phyloP scores from a whole-genome alignment of 768 basidiomycete species.

The Gloeopeniophorella convolvens region DNA sequence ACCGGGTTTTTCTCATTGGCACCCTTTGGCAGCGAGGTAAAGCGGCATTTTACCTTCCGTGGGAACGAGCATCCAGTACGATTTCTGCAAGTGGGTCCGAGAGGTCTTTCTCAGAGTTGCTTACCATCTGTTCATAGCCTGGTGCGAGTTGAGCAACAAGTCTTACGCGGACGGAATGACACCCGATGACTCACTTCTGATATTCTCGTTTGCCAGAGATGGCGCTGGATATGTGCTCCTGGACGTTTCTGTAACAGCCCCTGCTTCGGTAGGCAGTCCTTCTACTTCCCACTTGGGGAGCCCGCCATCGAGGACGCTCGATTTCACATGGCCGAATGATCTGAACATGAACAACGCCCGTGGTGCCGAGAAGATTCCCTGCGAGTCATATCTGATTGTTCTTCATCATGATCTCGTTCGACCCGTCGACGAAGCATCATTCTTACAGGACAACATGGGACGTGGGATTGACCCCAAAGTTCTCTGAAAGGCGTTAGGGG shows the following conservation, averaged over 20 bases:
- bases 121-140: slow-evolving; percentile 80
- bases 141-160: slow-evolving; percentile 8
- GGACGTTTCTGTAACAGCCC: slow-evolving; percentile 23
- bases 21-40: neutral
- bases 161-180: neutral
- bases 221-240: slow-evolving; percentile 46
- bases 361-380: slow-evolving; percentile 89
- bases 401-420: slow-evolving; percentile 9
- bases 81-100: slow-evolving; percentile 48
- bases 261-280: slow-evolving; percentile 47
- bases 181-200: slow-evolving; percentile 7
- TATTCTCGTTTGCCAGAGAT: slow-evolving; percentile 36
- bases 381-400: slow-evolving; percentile 68
- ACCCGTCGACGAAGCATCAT: neutral
- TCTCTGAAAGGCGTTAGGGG: slow-evolving; percentile 38
- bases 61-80: slow-evolving; percentile 82
- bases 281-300: slow-evolving; percentile 75
- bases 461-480: slow-evolving; percentile 61
- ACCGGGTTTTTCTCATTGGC: slow-evolving; percentile 8
- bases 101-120: slow-evolving; percentile 52
- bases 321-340: slow-evolving; percentile 80
- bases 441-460: slow-evolving; percentile 77
- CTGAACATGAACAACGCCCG: slow-evolving; percentile 93
- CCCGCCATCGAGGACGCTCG: slow-evolving; percentile 90
- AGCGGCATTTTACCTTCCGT: slow-evolving; percentile 55